phyloP scores from a whole-genome alignment of 2,329 filamentous ascomycete genomes.

The Ophiosphaerella narmari region DNA sequence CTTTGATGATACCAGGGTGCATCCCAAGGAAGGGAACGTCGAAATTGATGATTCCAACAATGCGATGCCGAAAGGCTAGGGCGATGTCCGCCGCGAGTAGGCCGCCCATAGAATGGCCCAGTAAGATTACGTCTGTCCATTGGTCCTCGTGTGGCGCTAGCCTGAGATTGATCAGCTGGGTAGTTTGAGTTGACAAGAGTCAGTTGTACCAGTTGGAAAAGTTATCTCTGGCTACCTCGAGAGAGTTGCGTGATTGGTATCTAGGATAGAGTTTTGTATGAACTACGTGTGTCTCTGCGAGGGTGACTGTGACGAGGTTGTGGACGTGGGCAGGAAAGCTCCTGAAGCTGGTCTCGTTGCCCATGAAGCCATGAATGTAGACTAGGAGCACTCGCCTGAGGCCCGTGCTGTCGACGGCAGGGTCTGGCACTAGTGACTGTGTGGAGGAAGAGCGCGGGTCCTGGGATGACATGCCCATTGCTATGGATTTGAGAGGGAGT shows the following conservation, averaged over 20 bases:
- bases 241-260: conserved; percentile 75
- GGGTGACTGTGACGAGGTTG: conserved; percentile 67
- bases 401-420: conserved; percentile 33
- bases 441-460: conserved; percentile 54
- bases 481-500: conserved; percentile 22
- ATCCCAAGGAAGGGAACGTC: conserved; percentile 88
- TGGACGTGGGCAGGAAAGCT: conserved; percentile 90
- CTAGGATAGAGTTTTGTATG: conserved; percentile 86
- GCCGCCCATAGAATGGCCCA: conserved; percentile 91
- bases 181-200: not conserved
- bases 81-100: conserved; percentile 79
- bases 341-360: conserved; percentile 83
- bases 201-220: conserved; percentile 72
- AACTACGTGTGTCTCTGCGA: conserved; percentile 75
- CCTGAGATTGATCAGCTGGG: conserved; percentile 50
- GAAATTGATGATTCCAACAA: conserved; percentile 79
- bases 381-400: conserved; percentile 70
- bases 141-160: conserved; percentile 74
- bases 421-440: conserved; percentile 51
- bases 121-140: conserved; percentile 76
- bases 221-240: conserved; percentile 76
- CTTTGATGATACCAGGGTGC: conserved; percentile 84
- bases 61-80: conserved; percentile 73
- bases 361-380: conserved; percentile 91
- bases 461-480: conserved; percentile 34